These are phyloP conservation scores for Syncephalastrum sp. DNA, from an alignment of 371 early-diverging fungal genomes.

Conservation along the genomic window DNA sequence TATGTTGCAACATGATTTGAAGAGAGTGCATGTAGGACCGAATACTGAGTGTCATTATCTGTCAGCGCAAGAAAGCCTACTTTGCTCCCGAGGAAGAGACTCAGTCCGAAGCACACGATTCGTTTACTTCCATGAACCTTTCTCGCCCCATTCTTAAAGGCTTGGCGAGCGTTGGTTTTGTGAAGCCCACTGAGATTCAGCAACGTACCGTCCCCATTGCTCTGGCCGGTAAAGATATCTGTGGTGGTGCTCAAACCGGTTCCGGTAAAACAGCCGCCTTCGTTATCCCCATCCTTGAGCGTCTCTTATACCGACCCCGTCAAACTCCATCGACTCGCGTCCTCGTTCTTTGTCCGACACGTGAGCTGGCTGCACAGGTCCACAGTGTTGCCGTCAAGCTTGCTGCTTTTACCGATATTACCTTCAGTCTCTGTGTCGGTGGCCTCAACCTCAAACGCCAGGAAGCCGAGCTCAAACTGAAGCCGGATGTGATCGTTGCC, in stretches of 20 bases:
- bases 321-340: conserved; percentile 85
- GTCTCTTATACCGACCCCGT: conserved; percentile 88
- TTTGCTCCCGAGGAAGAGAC: conserved; percentile 70
- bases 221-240: conserved; percentile 97
- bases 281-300: conserved; percentile 96
- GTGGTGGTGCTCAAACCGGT: conserved; percentile 99
- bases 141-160: conserved; percentile 95
- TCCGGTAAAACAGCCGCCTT: conserved; percentile 99
- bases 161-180: conserved; percentile 86
- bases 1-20: conserved; percentile 4
- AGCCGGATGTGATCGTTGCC: conserved; percentile 99
- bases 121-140: conserved; percentile 89
- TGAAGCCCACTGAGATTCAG: conserved; percentile 97
- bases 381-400: conserved; percentile 90
- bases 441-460: conserved; percentile 92
- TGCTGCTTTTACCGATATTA: conserved; percentile 86
- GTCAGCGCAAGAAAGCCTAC: conserved; percentile 69
- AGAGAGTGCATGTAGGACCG: conserved; percentile 34
- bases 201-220: conserved; percentile 95
- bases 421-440: conserved; percentile 86
- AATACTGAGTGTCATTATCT: conserved; percentile 6
- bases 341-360: conserved; percentile 98
- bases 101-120: conserved; percentile 47
- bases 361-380: conserved; percentile 98
- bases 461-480: conserved; percentile 85